Evolutionary conservation across 768 basidiomycete genomes (phyloP).

Genomic region (Podaxis rugospora): DNA sequence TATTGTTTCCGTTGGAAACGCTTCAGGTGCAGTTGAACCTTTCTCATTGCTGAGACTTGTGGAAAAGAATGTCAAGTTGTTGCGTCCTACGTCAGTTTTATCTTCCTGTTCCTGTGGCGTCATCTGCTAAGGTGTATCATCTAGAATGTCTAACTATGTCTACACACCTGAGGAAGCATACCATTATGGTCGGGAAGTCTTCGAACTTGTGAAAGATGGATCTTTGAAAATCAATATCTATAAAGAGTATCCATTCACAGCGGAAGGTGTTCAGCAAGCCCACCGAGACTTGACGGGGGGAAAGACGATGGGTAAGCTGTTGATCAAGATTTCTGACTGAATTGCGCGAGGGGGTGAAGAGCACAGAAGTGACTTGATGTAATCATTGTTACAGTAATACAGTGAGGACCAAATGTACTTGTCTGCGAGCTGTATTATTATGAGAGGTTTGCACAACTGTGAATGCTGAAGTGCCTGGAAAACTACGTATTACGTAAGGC

Average conservation of each 20-base stretch:
- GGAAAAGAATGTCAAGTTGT: constrained; percentile 77
- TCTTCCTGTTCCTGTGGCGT: neutral
- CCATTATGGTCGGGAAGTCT: constrained; percentile 63
- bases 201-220: constrained; percentile 53
- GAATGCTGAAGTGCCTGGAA: neutral
- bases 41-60: constrained; percentile 70
- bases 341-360: neutral
- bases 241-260: constrained; percentile 80
- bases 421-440: neutral
- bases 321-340: constrained; percentile 58
- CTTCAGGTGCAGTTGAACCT: constrained; percentile 79
- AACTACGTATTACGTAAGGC: constrained; percentile 2
- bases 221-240: constrained; percentile 62
- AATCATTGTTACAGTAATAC: neutral
- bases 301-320: constrained; percentile 80
- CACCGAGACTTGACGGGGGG: constrained; percentile 77
- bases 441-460: neutral
- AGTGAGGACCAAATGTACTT: neutral
- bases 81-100: constrained; percentile 65
- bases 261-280: constrained; percentile 70
- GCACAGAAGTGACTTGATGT: neutral
- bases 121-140: neutral
- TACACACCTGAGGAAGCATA: constrained; percentile 69
- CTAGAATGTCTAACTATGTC: constrained; percentile 68
- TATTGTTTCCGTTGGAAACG: constrained; percentile 87